Conservation (phyloP, 257 asterid species). For the Przewalskia tangutica region DNA sequence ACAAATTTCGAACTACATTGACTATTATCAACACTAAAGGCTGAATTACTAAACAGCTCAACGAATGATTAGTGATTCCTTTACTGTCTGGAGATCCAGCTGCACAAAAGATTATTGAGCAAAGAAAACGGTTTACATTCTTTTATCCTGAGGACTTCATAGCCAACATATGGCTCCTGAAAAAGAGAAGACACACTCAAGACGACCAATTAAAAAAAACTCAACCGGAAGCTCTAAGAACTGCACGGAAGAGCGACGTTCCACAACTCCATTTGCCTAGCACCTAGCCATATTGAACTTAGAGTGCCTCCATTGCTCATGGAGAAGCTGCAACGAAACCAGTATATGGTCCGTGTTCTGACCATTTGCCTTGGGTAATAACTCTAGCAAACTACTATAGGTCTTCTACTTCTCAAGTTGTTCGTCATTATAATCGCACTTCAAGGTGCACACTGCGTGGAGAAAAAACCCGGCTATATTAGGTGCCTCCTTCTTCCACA, state of each 20-base stretch:
- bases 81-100: not conserved
- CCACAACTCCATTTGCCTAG: not conserved
- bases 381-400: not conserved
- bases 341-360: not conserved
- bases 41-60: not conserved
- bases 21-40: not conserved
- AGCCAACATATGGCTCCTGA: not conserved
- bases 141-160: not conserved
- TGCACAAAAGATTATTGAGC: not conserved
- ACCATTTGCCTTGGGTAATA: not conserved
- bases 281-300: not conserved
- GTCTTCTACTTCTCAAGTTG: not conserved
- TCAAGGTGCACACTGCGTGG: not conserved
- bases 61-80: not conserved
- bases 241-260: not conserved
- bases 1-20: not conserved
- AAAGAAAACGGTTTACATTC: not conserved
- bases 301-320: not conserved
- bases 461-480: not conserved
- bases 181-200: not conserved
- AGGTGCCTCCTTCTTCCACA: not conserved
- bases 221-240: not conserved
- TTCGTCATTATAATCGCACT: not conserved
- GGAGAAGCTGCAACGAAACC: not conserved
- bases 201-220: not conserved